Conservation (phyloP, 192 early-diverging fungal species). For the Podochytrium sp. region DNA sequence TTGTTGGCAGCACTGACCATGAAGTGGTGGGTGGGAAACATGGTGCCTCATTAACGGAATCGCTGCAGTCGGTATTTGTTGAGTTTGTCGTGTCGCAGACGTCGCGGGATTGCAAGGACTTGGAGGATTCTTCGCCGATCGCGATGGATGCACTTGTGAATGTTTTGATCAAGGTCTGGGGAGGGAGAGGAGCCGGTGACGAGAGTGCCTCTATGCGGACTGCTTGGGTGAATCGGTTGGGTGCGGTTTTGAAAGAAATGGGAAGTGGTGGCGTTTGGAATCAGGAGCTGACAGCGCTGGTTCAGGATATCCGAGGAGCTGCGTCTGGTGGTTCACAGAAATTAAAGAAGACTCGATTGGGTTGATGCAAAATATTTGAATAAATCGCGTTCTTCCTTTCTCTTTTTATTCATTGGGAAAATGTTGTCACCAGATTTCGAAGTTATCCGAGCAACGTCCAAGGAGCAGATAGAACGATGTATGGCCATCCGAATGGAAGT, state of each 20-base stretch:
- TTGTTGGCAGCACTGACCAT: not conserved
- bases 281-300: too few species aligned
- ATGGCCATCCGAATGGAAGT: conserved; percentile 4
- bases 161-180: not conserved
- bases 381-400: too few species aligned
- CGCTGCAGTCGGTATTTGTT: not conserved
- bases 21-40: not conserved
- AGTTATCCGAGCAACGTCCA: not conserved
- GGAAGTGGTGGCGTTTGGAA: too few species aligned
- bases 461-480: conserved; percentile 2
- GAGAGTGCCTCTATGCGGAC: not conserved
- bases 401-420: too few species aligned
- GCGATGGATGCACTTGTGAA: not conserved
- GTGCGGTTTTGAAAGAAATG: too few species aligned
- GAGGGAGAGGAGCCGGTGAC: not conserved
- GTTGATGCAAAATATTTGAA: too few species aligned
- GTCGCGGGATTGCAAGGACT: not conserved
- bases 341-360: too few species aligned
- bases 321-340: too few species aligned
- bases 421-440: not conserved
- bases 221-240: too few species aligned
- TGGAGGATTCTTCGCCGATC: not conserved
- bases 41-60: not conserved
- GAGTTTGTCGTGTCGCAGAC: not conserved
- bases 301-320: too few species aligned